Evolutionary conservation across 306 rosid species (phyloP).

Genomic region (Cyamopsis tetragonoloba): DNA sequence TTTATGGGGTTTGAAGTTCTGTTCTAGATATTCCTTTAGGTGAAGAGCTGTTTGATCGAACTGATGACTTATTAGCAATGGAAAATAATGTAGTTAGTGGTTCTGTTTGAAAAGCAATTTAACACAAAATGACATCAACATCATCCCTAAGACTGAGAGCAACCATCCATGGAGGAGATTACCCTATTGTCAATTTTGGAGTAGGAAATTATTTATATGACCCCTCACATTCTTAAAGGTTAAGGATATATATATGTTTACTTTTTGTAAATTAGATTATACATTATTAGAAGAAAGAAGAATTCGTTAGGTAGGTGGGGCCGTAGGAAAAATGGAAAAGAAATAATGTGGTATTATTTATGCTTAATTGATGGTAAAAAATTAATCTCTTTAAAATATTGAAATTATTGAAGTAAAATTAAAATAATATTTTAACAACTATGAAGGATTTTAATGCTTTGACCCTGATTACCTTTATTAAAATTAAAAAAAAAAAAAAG

Average conservation of each 20-base stretch:
- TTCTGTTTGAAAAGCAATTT: constrained; percentile 19
- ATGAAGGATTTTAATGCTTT: not conserved
- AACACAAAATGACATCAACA: constrained; percentile 12
- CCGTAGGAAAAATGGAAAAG: not conserved
- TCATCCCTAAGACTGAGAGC: constrained; percentile 10
- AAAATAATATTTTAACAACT: too few relatives aligned
- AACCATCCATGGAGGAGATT: constrained; percentile 36
- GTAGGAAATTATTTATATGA: constrained; percentile 25
- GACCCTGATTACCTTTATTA: not conserved
- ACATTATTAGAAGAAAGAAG: not conserved
- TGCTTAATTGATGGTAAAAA: too few relatives aligned
- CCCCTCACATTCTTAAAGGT: constrained; percentile 21
- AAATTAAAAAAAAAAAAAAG: too few relatives aligned
- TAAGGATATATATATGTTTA: not conserved
- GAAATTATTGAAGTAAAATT: too few relatives aligned
- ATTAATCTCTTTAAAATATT: too few relatives aligned
- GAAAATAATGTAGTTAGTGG: constrained; percentile 1
- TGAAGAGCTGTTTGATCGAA: constrained; percentile 40
- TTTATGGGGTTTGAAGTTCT: constrained; percentile 14
- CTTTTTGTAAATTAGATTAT: not conserved
- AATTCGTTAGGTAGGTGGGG: not conserved
- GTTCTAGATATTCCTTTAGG: constrained; percentile 29
- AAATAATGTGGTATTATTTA: too few relatives aligned
- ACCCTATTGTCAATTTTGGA: constrained; percentile 26
- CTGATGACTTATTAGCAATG: constrained; percentile 11